A percentile compares a stretch with the other conserved stretches of the same genome.
These are phyloP conservation scores for Geranium rotundifolium DNA, from an alignment of 345 rosid species.

Conservation along the genomic window DNA sequence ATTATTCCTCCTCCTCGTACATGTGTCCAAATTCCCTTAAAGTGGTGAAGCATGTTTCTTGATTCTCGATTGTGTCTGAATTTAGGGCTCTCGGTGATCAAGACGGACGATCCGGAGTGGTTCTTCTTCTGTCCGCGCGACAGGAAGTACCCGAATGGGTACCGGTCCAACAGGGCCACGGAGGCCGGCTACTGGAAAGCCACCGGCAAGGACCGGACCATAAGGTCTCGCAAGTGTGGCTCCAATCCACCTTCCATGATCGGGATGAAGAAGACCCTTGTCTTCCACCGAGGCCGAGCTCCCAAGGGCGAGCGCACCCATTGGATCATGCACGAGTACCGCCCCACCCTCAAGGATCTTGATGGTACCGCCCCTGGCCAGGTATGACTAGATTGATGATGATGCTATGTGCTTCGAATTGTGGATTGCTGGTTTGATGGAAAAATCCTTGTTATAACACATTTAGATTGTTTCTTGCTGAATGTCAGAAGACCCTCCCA, in stretches of 20 bases:
- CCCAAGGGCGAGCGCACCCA: slow-evolving; percentile 78
- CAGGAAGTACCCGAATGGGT: slow-evolving; percentile 86
- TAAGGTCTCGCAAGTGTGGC: slow-evolving; percentile 41
- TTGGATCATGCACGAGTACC: slow-evolving; percentile 98
- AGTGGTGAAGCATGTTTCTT: background rate
- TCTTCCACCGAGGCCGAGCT: slow-evolving; percentile 82
- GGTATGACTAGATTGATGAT: slow-evolving; percentile 18
- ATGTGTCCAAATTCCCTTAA: background rate
- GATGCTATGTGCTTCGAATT: no score
- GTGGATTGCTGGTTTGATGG: no score
- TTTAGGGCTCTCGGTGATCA: slow-evolving; percentile 64
- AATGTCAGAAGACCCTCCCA: no score
- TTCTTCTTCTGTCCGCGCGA: slow-evolving; percentile 93
- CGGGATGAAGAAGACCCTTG: slow-evolving; percentile 95
- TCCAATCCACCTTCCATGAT: slow-evolving; percentile 9
- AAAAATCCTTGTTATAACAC: no score
- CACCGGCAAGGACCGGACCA: slow-evolving; percentile 85
- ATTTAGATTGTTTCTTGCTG: background rate
- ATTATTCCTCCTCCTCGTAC: background rate
- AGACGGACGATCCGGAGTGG: slow-evolving; percentile 87
- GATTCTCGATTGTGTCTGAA: background rate
- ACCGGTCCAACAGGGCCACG: slow-evolving; percentile 86
- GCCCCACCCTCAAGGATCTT: slow-evolving; percentile 58
- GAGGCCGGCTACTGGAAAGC: slow-evolving; percentile 96
- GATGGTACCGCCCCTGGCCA: slow-evolving; percentile 78